Conservation (phyloP, 352 stramenopile species). For the Pythium sukuiense region DNA sequence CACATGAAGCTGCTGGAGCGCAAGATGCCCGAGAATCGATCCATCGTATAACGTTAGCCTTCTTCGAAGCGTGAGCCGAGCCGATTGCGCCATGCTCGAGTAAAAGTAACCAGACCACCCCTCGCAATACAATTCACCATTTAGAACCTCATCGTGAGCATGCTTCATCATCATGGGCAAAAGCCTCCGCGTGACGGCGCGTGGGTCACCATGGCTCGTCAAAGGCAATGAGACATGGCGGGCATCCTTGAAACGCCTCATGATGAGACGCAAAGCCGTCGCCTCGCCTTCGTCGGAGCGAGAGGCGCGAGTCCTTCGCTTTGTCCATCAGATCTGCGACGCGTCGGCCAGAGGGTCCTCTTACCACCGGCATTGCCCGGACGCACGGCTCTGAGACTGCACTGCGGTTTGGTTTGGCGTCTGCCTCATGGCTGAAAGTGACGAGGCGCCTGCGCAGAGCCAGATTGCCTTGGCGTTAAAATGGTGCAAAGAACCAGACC, state of each 20-base stretch:
- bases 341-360: background rate
- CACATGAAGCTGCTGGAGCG: constrained; percentile 61
- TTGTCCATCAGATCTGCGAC: background rate
- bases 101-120: background rate
- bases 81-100: constrained; percentile 1
- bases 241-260: background rate
- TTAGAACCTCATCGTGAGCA: background rate
- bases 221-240: background rate
- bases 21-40: constrained; percentile 53
- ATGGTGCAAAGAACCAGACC: background rate
- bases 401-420: background rate
- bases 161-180: background rate
- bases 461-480: background rate
- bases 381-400: background rate
- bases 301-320: background rate
- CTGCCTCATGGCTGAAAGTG: background rate
- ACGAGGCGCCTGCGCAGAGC: background rate
- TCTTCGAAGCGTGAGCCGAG: background rate
- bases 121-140: background rate
- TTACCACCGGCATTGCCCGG: constrained; percentile 3
- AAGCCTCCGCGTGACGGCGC: background rate
- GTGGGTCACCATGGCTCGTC: background rate
- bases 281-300: background rate
- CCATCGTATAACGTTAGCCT: constrained; percentile 42
- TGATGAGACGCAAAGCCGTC: background rate